Evolutionary conservation across 2,329 filamentous ascomycete genomes (phyloP).

Genomic region (Fusarium oxysporum): DNA sequence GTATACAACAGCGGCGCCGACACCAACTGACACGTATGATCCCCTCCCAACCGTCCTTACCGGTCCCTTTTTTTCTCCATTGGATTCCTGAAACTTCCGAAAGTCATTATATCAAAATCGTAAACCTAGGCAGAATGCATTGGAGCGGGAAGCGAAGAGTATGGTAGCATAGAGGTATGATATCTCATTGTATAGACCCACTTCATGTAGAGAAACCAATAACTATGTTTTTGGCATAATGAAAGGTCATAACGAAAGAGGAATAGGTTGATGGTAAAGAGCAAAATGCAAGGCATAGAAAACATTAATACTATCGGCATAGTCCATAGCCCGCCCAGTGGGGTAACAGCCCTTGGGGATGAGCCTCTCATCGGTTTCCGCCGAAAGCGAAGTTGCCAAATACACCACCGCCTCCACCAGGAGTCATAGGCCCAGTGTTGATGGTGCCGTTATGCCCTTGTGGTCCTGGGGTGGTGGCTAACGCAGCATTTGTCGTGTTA

Average conservation of each 20-base stretch:
- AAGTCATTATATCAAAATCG: constrained; percentile 25
- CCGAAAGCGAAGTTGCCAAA: constrained; percentile 78
- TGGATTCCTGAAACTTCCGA: constrained; percentile 22
- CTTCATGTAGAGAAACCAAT: neutral
- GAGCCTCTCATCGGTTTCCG: constrained; percentile 50
- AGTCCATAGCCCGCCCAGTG: constrained; percentile 4
- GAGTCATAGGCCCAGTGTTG: constrained; percentile 79
- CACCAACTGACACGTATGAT: constrained; percentile 26
- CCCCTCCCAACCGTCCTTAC: constrained; percentile 21
- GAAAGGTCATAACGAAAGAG: constrained; percentile 8
- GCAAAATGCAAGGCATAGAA: constrained; percentile 22
- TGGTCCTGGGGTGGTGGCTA: constrained; percentile 61
- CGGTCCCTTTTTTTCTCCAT: constrained; percentile 1
- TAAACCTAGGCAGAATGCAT: constrained; percentile 3
- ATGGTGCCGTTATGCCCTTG: constrained; percentile 64
- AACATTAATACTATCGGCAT: constrained; percentile 30
- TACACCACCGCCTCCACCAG: constrained; percentile 78
- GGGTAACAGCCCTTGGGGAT: neutral
- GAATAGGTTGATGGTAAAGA: constrained; percentile 2
- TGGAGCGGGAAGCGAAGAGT: constrained; percentile 1
- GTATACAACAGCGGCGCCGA: constrained; percentile 38
- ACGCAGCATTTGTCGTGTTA: constrained; percentile 70
- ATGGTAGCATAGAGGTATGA: constrained; percentile 2
- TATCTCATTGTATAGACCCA: neutral
- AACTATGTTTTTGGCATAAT: constrained; percentile 5